Base-by-base conservation (phyloP, 208 protist genomes). In the Trypanosoma conorhini region DNA sequence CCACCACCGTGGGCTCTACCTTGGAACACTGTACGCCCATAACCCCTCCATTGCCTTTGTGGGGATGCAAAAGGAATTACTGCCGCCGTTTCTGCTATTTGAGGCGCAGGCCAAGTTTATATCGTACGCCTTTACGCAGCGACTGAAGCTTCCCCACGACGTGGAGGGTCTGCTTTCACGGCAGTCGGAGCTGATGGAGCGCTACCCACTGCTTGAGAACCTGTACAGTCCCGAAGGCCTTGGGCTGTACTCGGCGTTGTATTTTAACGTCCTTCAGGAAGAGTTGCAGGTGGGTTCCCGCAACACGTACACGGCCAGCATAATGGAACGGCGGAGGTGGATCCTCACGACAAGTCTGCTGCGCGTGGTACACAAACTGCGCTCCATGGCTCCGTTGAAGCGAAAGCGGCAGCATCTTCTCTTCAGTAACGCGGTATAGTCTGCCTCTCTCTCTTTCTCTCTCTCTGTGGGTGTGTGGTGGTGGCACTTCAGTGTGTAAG, bases 41-140 rank as follows among this genome's bases (percentile, higher is more conserved):
- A 38, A 86, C 44, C 88, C 88, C 1, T 85, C 91, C 7, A 72
- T 96, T 55, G 91, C 88, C 17, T 83, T 96, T 69, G 84, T 96
- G 8, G 91, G 88, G 12, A 64, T 86, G n/a, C 91, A 93, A 71
- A 73, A 69, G 46, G 87, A 86, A 46, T 33, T 96, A 64, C 69
- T 94, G 50, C 91, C 91, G 1, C 91, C 91, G 7, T 91, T 91
- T 70, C 72, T 96, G 19, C 58, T 96, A 10, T 92, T 92, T 50
- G 91, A 96, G 71, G 89, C 87, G 15, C 91, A 96, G 70, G 51
- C 88, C n/a, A 83, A 84, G 48, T 94, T 94, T 71, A 67, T 94
- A 24, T 78, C 83, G 10, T 94, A 89, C 73, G 84, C 83, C 62
- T 94, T 96, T 63, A 92, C 83, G 0, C 40, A 86, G 62, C 86